A percentile compares a stretch with the other conserved stretches of the same genome.
Conservation (phyloP, 2,329 filamentous ascomycete genomes). For the Xylaria sp. region DNA sequence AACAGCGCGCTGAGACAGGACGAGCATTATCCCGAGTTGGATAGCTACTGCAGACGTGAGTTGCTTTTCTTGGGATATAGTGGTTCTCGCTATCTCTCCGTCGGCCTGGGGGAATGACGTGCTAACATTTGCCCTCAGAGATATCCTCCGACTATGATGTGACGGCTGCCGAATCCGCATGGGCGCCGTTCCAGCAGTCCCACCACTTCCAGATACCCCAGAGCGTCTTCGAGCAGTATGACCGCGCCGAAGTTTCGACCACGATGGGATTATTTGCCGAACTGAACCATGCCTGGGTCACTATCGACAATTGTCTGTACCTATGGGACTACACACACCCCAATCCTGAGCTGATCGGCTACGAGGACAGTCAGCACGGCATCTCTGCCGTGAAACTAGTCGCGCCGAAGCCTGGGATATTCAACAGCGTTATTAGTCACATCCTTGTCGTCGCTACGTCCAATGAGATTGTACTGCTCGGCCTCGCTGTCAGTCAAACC, state of each 20-base stretch:
- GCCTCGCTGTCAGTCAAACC: constrained; percentile 71
- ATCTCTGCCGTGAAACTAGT: constrained; percentile 93
- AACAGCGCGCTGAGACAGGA: constrained; percentile 79
- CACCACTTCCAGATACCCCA: constrained; percentile 91
- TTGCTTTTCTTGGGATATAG: constrained; percentile 32
- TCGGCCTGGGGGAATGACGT: not conserved
- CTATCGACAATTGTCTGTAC: constrained; percentile 94
- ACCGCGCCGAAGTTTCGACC: constrained; percentile 84
- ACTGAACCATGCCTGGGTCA: constrained; percentile 92
- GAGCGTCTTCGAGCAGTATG: constrained; percentile 89
- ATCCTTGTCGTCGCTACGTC: constrained; percentile 88
- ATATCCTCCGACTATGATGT: constrained; percentile 92
- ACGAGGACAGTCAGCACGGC: constrained; percentile 84
- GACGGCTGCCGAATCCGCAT: constrained; percentile 67
- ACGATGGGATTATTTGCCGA: constrained; percentile 94
- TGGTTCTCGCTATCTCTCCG: constrained; percentile 1
- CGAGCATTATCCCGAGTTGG: constrained; percentile 83
- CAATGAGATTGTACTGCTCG: constrained; percentile 84
- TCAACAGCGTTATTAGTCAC: constrained; percentile 83
- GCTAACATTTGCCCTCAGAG: constrained; percentile 58
- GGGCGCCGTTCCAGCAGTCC: constrained; percentile 88
- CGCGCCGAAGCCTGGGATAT: constrained; percentile 83
- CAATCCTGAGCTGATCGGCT: constrained; percentile 90
- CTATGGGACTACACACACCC: constrained; percentile 96
- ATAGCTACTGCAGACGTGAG: constrained; percentile 87